Percentiles rank a stretch among this genome's conserved stretches.
Conservation (phyloP, 2,329 filamentous ascomycete species). For the Fusarium neocosmosporiellum region DNA sequence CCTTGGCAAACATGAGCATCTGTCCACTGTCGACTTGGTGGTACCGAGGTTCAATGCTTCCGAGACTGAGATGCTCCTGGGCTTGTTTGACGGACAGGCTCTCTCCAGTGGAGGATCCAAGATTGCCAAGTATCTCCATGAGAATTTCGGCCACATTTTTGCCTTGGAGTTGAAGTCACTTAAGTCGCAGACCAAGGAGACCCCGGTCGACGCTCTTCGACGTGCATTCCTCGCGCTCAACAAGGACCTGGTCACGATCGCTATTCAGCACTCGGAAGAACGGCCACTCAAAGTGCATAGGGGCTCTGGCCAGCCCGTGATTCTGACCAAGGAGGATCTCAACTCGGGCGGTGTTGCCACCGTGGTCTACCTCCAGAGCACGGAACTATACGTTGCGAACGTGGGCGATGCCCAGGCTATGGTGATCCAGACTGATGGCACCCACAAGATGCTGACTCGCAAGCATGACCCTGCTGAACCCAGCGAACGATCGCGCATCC, state of each 20-base stretch:
- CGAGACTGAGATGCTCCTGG: constrained; percentile 89
- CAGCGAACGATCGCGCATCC: constrained; percentile 85
- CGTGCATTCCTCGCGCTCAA: constrained; percentile 90
- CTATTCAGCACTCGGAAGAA: constrained; percentile 83
- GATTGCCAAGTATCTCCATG: constrained; percentile 95
- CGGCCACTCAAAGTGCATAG: constrained; percentile 74
- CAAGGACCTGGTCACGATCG: constrained; percentile 90
- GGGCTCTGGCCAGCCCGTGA: constrained; percentile 76
- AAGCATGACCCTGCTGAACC: constrained; percentile 95
- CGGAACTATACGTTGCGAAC: constrained; percentile 93
- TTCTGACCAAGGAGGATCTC: constrained; percentile 89
- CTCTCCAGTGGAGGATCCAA: constrained; percentile 90
- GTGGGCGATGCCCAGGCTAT: constrained; percentile 97
- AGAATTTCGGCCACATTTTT: constrained; percentile 92
- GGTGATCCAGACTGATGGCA: constrained; percentile 88
- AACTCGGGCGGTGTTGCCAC: constrained; percentile 92
- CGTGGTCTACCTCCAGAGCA: constrained; percentile 87
- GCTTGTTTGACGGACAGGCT: constrained; percentile 96
- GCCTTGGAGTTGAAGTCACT: constrained; percentile 82
- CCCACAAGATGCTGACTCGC: constrained; percentile 83
- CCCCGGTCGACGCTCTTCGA: constrained; percentile 83
- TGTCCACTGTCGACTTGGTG: constrained; percentile 95
- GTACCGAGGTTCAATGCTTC: constrained; percentile 91
- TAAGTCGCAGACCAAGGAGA: constrained; percentile 75
- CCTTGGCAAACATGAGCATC: constrained; percentile 89